Conservation (phyloP, 768 basidiomycete genomes). For the Naematelia encephala region DNA sequence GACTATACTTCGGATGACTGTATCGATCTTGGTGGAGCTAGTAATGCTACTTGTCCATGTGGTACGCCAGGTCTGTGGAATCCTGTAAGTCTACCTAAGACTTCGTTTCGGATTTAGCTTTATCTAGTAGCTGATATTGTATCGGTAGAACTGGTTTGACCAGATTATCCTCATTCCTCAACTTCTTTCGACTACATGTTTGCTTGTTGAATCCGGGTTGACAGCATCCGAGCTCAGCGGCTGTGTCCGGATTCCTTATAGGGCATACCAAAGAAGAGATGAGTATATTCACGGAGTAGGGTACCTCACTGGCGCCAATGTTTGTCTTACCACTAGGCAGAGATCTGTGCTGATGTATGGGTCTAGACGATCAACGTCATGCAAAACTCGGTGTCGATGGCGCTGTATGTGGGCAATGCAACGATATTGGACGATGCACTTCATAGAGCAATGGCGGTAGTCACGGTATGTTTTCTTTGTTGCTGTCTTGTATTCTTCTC, state of each 20-base stretch:
- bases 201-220: slow-evolving; percentile 57
- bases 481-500: neutral
- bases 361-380: slow-evolving; percentile 58
- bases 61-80: slow-evolving; percentile 60
- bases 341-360: neutral
- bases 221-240: slow-evolving; percentile 53
- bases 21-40: slow-evolving; percentile 58
- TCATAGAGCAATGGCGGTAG: slow-evolving; percentile 18
- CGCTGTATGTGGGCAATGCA: slow-evolving; percentile 47
- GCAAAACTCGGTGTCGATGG: slow-evolving; percentile 60
- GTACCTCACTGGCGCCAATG: slow-evolving; percentile 64
- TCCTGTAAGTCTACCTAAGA: slow-evolving; percentile 30
- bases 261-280: slow-evolving; percentile 58
- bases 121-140: too few relatives aligned
- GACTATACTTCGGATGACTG: slow-evolving; percentile 61
- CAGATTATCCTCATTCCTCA: slow-evolving; percentile 64
- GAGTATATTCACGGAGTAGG: slow-evolving; percentile 55
- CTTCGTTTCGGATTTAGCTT: too few relatives aligned
- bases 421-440: slow-evolving; percentile 54
- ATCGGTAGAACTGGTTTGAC: slow-evolving; percentile 28
- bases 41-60: slow-evolving; percentile 57
- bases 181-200: slow-evolving; percentile 60
- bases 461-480: slow-evolving; percentile 9
- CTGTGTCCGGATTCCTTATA: slow-evolving; percentile 58
- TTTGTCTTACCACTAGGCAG: slow-evolving; percentile 16